These are phyloP conservation scores for Phytophthora litchii DNA, from an alignment of 352 stramenopile species.

Conservation along the genomic window DNA sequence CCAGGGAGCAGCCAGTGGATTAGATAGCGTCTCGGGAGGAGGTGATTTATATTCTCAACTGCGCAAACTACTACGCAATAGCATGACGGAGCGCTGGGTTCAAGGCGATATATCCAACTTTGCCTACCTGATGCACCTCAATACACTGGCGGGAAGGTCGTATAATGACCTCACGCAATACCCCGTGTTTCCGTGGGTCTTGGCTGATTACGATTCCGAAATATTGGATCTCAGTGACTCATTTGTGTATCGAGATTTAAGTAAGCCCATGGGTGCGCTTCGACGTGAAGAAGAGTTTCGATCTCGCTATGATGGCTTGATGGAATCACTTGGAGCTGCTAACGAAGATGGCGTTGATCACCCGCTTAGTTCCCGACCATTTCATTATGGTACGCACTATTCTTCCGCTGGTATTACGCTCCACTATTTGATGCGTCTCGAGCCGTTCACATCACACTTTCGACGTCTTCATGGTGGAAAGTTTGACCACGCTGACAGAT, in stretches of 20 bases:
- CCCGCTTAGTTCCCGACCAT: constrained; percentile 59
- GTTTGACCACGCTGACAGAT: constrained; percentile 98
- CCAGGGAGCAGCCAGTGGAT: constrained; percentile 61
- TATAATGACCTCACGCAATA: constrained; percentile 99
- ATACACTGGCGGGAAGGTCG: constrained; percentile 95
- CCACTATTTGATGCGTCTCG: constrained; percentile 97
- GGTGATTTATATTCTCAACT: constrained; percentile 74
- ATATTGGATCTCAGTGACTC: constrained; percentile 94
- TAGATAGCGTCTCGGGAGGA: constrained; percentile 51
- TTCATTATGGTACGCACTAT: constrained; percentile 97
- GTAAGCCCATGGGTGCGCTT: constrained; percentile 97
- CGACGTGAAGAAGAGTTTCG: constrained; percentile 90
- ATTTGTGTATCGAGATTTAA: constrained; percentile 94
- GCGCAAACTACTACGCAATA: constrained; percentile 71
- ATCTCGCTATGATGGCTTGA: constrained; percentile 64
- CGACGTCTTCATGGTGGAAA: constrained; percentile 95
- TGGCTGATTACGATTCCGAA: constrained; percentile 95
- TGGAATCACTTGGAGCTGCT: constrained; percentile 36
- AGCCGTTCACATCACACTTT: constrained; percentile 96
- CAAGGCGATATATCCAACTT: constrained; percentile 87
- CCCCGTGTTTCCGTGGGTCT: constrained; percentile 97
- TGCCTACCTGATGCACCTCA: constrained; percentile 97
- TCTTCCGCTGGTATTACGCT: constrained; percentile 95
- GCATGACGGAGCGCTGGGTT: constrained; percentile 82
- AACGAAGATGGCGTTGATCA: constrained; percentile 32